Conservation (phyloP, 345 rosid genomes). For the Sisymbrium altissimum region DNA sequence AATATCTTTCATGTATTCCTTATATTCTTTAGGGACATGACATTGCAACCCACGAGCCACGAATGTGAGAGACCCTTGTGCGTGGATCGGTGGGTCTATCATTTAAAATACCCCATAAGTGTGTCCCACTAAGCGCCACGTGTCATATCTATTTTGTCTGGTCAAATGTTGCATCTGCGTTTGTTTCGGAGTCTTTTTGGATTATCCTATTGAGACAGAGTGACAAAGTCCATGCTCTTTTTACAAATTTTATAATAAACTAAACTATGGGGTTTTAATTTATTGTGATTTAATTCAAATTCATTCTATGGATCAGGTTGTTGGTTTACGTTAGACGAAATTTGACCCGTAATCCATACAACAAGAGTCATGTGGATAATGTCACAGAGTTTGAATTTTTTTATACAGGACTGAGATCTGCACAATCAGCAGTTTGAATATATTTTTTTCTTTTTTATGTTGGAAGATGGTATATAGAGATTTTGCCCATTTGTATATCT, state of each 20-base stretch:
- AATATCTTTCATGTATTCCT: background rate
- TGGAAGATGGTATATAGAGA: background rate
- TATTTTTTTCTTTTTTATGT: background rate
- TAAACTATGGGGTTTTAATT: background rate
- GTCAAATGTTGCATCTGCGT: constrained; percentile 34
- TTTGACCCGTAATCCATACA: constrained; percentile 29
- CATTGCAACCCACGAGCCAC: constrained; percentile 24
- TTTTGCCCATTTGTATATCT: background rate
- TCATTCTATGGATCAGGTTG: constrained; percentile 17
- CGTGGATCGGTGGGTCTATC: constrained; percentile 22
- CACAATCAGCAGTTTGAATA: background rate
- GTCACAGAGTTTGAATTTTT: background rate
- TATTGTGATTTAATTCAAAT: background rate
- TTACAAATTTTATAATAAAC: background rate
- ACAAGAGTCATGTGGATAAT: constrained; percentile 22
- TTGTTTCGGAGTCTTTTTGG: constrained; percentile 4
- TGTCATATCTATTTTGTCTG: constrained; percentile 15
- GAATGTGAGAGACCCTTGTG: constrained; percentile 19
- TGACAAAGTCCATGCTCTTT: constrained; percentile 31
- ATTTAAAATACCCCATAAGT: constrained; percentile 14
- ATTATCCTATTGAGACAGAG: constrained; percentile 1
- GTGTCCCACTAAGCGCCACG: constrained; percentile 23
- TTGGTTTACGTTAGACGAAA: constrained; percentile 30
- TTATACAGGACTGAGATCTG: constrained; percentile 23
- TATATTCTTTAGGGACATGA: constrained; percentile 17